Evolutionary conservation across 2,329 filamentous ascomycete genomes (phyloP).

Genomic region (Apiospora pterosperma): DNA sequence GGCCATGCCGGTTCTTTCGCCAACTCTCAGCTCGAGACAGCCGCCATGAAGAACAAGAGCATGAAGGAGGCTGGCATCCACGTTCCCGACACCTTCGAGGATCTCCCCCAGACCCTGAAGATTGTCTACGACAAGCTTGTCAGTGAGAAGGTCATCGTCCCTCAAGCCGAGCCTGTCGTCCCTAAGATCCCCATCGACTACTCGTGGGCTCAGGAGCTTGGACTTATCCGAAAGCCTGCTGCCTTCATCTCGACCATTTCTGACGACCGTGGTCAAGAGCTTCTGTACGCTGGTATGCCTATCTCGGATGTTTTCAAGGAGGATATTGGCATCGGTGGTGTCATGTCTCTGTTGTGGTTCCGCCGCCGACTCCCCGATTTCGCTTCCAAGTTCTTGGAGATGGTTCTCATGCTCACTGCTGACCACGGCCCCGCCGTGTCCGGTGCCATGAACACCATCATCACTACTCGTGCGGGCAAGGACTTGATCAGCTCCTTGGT

Average conservation of each 20-base stretch:
- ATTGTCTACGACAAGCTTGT: slow-evolving; percentile 87
- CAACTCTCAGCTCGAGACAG: slow-evolving; percentile 99
- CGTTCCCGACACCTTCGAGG: slow-evolving; percentile 96
- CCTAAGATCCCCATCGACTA: slow-evolving; percentile 99
- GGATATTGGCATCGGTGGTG: slow-evolving; percentile 98
- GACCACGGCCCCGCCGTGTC: slow-evolving; percentile 99
- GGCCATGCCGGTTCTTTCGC: slow-evolving; percentile 97
- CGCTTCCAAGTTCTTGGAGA: slow-evolving; percentile 98
- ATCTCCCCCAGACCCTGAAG: slow-evolving; percentile 75
- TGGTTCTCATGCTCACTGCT: slow-evolving; percentile 99
- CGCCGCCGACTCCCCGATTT: slow-evolving; percentile 93
- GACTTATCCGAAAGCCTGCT: slow-evolving; percentile 98
- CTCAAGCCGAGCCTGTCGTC: slow-evolving; percentile 82
- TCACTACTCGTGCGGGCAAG: slow-evolving; percentile 98
- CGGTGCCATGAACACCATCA: slow-evolving; percentile 99
- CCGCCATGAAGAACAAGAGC: slow-evolving; percentile 90
- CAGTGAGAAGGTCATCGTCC: slow-evolving; percentile 78
- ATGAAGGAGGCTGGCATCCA: slow-evolving; percentile 95
- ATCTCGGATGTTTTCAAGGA: slow-evolving; percentile 99
- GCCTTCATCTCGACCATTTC: slow-evolving; percentile 99
- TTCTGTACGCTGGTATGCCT: slow-evolving; percentile 97
- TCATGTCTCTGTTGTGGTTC: slow-evolving; percentile 99
- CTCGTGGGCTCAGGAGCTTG: slow-evolving; percentile 98
- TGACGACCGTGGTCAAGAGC: slow-evolving; percentile 98
- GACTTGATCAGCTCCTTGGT: slow-evolving; percentile 95